Evolutionary conservation across 1,284 basidiomycete genomes (phyloP), one percentile per base, ranked within the genome.

Genomic region (Albatrellus sp.): DNA sequence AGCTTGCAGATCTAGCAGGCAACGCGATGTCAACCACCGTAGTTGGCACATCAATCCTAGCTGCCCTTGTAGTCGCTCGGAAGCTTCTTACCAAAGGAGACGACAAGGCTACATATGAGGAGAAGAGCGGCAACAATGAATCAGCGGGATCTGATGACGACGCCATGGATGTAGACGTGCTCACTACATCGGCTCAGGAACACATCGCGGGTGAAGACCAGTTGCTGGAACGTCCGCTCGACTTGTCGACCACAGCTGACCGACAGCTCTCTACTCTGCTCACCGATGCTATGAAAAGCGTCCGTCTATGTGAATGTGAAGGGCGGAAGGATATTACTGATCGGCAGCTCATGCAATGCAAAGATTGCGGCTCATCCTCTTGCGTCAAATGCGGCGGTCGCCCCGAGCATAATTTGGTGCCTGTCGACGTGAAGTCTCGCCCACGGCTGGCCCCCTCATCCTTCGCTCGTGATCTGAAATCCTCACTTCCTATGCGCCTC

Each of bases 11-110:
- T 62, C 72, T 97, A 8, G 93, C 92, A 10, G 92, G 92, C 1
- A 97, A 97, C 55, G 93, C 92, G 43, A 97, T 97, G 92, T 88
- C 91, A 0, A 89, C 92, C 0, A 97, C 92, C 0, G 92, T 97
- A 11, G 92, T 97, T 16, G 92, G 93, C 1, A 77, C 90, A 1
- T 85, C 89, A 52, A 90, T 97, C 54, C 66, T 96, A 34, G 79
- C 87, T 9, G 90, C 91, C 0, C 67, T 97, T 37, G 72, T 83
- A 10, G 63, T 82, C 1, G 77, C 79, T 5, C 72, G 70, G 55
- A 71, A 74, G 37, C 70, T 85, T 24, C 64, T 90, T 30, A 80
- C 78, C 51, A 61, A 64, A 1, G 85, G 84, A 1, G 61, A 75
- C 37, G 79, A 84, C 52, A 65, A 57, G 12, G 62, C 73, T 47